Base-by-base conservation (phyloP, 768 basidiomycete species). In the Russula olivacea region DNA sequence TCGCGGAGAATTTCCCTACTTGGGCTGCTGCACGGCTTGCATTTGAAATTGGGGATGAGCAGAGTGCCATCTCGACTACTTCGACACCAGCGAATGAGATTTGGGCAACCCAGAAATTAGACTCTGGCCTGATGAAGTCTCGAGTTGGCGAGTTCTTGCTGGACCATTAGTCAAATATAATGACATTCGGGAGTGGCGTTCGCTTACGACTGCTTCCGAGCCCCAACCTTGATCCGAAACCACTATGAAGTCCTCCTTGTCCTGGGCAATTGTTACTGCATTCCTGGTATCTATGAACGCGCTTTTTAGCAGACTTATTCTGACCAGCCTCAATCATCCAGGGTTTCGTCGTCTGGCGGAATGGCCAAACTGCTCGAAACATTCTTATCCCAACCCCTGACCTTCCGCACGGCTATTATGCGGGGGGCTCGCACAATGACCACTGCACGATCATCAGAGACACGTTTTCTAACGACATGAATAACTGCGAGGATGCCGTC, bases 401-500 rank as follows among this genome's bases (percentile, higher is more conserved):
- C 41, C 34, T 66, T 32, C 66, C 66, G 23, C 34, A 28, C 23
- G 66, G 58, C 36, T 66, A 65, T 21, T 66, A 83, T 63, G 74
- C 74, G 5, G 75, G 74, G 5, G 86, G 84, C 0, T 70, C 84
- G 68, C 81, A 77, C 63, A 66, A 72, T 28, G 71, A 74, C 0
- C 76, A 81, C 49, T 88, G 86, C 69, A 67, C 71, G 21, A 68
- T 76, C 17, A 63, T 83, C 55, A 69, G 68, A 11, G 76, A 78
- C 48, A 53, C 62, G 17, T 70, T 69, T 3, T 59, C 72, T 32
- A 71, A 72, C 9, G 60, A 65, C 14, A 71, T 75, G 61, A 76
- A 76, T 59, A 81, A 73, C 68, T 89, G 88, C 70, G 88, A 89
- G 69, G 88, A 89, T 67, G 82, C 76, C 34, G 73, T 76, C 2